Evolutionary conservation across 2,329 filamentous ascomycete species (phyloP).

Genomic region (Endocalyx cinctus): DNA sequence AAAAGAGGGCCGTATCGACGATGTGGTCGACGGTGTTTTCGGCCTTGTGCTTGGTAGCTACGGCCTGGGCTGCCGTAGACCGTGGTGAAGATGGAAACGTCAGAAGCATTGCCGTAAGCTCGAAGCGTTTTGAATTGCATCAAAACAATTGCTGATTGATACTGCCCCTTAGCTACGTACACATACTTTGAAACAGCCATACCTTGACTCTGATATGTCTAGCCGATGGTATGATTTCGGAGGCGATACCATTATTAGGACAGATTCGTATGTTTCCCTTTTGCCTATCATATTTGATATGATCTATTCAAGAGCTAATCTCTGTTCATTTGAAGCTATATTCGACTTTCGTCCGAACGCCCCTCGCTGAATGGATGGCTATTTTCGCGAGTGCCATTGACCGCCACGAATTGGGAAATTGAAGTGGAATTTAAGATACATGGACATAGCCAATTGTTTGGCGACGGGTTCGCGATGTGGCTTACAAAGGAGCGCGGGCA

Average conservation of each 20-base stretch:
- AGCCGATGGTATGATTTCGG: slow-evolving; percentile 99
- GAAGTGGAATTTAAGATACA: slow-evolving; percentile 94
- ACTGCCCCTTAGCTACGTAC: slow-evolving; percentile 92
- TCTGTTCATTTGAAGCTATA: slow-evolving; percentile 57
- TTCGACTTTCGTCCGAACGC: slow-evolving; percentile 85
- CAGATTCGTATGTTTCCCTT: slow-evolving; percentile 53
- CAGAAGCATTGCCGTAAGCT: slow-evolving; percentile 61
- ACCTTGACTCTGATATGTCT: slow-evolving; percentile 96
- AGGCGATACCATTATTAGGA: slow-evolving; percentile 81
- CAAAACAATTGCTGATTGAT: too few relatives aligned
- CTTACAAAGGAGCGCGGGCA: slow-evolving; percentile 87
- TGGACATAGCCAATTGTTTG: slow-evolving; percentile 83
- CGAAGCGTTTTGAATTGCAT: too few relatives aligned
- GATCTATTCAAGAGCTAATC: too few relatives aligned
- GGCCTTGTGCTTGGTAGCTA: slow-evolving; percentile 30
- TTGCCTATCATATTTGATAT: too few relatives aligned
- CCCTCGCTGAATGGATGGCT: slow-evolving; percentile 90
- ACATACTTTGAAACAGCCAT: slow-evolving; percentile 84
- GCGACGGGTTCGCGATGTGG: slow-evolving; percentile 97
- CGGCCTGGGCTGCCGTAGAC: slow-evolving; percentile 34
- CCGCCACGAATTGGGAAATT: slow-evolving; percentile 98
- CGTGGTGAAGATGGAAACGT: slow-evolving; percentile 47
- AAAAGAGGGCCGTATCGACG: slow-evolving; percentile 14
- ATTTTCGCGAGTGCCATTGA: slow-evolving; percentile 89
- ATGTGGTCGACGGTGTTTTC: slow-evolving; percentile 29